phyloP scores from a whole-genome alignment of 257 asterid species.

The Solanum pimpinellifolium region DNA sequence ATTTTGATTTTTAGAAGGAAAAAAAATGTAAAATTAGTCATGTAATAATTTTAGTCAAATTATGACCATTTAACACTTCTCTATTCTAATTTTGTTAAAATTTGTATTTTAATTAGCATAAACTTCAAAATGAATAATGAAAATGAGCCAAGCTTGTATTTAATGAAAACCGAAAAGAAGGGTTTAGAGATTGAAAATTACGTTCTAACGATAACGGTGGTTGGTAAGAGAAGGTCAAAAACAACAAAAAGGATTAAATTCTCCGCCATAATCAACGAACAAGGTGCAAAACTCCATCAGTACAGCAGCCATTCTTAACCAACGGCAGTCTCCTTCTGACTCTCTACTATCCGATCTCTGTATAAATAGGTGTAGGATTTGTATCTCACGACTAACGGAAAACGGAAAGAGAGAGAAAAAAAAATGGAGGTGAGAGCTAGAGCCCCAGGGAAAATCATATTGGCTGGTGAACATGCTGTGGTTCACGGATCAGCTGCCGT shows the following conservation, averaged over 20 bases:
- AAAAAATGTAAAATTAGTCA: too few relatives aligned
- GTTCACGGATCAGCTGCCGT: conserved; percentile 97
- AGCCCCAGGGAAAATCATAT: conserved; percentile 95
- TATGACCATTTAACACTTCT: too few relatives aligned
- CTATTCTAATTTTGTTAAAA: too few relatives aligned
- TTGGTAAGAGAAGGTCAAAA: not conserved
- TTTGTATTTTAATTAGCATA: too few relatives aligned
- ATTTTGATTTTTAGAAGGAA: too few relatives aligned
- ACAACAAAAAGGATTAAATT: not conserved
- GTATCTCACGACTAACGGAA: not conserved
- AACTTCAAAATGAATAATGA: too few relatives aligned
- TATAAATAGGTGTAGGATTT: not conserved
- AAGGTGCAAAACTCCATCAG: not conserved
- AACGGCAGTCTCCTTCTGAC: not conserved
- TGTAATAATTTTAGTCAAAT: too few relatives aligned
- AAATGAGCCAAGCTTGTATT: too few relatives aligned
- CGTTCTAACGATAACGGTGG: not conserved
- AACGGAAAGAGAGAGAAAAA: not conserved
- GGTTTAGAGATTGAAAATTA: not conserved
- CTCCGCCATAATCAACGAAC: not conserved
- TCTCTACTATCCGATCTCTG: not conserved
- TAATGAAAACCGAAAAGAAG: too few relatives aligned
- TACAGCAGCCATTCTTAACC: not conserved
- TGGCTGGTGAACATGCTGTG: conserved; percentile 97
- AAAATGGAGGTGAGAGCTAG: conserved; percentile 90